Base-by-base conservation (phyloP, 257 asterid genomes). In the Cynanchum wilfordii region DNA sequence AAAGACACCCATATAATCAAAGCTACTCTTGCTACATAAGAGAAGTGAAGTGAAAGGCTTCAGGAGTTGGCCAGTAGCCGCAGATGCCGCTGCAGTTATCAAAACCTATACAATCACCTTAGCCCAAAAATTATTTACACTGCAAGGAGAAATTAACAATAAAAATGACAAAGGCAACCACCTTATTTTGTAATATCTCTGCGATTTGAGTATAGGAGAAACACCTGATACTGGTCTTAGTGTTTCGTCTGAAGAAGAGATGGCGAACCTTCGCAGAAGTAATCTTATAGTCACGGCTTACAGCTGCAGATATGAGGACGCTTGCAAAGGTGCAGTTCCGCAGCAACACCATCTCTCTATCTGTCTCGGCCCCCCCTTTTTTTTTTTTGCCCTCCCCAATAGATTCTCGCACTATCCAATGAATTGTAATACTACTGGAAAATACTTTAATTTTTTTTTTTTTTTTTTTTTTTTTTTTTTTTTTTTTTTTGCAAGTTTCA, bases 61-160 rank as follows among this genome's bases (percentile, higher is more conserved):
- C 27, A 84, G 77, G 27, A 89, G 72, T 78, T 91, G 98, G 72
- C 98, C 98, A 76, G 89, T 78, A 6, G 97, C 94, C 16, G 89
- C 93, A 60, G 98, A 91, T 22, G 84, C 40, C 45, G 82, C 79
- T 60, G 96, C 97, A 5, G 96, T 88, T 68, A 93, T 84, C 76
- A 93, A 62, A 83, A 88, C 98, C 98, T 92, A 77, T 7, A 58
- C 49, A 62, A 30, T 30, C 19, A 5, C 36, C 12, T 56, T 7
- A 7, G 10, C 47, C 67, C 17, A 1, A 11, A 25, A 7, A 17
- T 42, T 42, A 51, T 33, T 40, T 13, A 9, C 24, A 16, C 25
- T 58, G n/a, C 20, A n/a, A 38, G 1, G 45, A 22, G 36, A 47
- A 70, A 52, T 19, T 16, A 19, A 8, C 20, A 19, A 29, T 16